These are phyloP conservation scores for Boletellus deceptivus DNA, from an alignment of 1,284 basidiomycete species.

Conservation along the genomic window DNA sequence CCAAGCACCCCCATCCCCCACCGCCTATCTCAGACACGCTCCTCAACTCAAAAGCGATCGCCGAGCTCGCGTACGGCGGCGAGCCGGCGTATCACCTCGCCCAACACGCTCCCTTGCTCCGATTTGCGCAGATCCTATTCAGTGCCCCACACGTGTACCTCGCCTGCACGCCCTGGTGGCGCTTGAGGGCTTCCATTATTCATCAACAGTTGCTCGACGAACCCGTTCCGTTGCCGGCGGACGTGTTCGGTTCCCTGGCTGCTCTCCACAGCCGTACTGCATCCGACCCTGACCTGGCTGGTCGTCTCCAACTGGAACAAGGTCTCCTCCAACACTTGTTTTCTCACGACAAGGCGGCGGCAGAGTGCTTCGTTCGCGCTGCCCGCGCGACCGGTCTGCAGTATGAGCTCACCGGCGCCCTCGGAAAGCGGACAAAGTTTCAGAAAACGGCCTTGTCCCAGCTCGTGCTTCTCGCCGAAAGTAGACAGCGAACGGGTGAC, in stretches of 20 bases:
- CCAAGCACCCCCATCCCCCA: slow-evolving; percentile 21
- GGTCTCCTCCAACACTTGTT: slow-evolving; percentile 79
- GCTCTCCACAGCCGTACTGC: slow-evolving; percentile 44
- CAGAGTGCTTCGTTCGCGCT: slow-evolving; percentile 78
- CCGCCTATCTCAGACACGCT: slow-evolving; percentile 44
- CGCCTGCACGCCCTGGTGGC: slow-evolving; percentile 72
- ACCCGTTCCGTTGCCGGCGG: slow-evolving; percentile 60
- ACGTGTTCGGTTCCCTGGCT: slow-evolving; percentile 49
- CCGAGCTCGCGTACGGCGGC: slow-evolving; percentile 80
- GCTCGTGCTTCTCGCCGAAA: slow-evolving; percentile 92
- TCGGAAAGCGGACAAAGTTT: slow-evolving; percentile 94
- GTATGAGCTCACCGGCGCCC: slow-evolving; percentile 90
- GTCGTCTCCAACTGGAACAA: slow-evolving; percentile 74
- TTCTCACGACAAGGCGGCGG: slow-evolving; percentile 76
- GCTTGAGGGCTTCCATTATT: slow-evolving; percentile 67
- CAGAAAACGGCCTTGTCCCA: slow-evolving; percentile 86
- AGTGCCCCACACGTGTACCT: slow-evolving; percentile 48
- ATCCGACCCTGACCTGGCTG: slow-evolving; percentile 61
- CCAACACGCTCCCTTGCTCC: slow-evolving; percentile 67
- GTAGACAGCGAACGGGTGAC: slow-evolving; percentile 50
- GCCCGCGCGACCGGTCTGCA: slow-evolving; percentile 76
- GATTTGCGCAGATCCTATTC: slow-evolving; percentile 75
- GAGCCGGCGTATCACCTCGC: slow-evolving; percentile 97
- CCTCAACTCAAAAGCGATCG: slow-evolving; percentile 68
- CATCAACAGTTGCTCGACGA: slow-evolving; percentile 90